Percentiles rank a stretch among this genome's conserved stretches.
These are phyloP conservation scores for Ilyonectria destructans DNA, from an alignment of 2,329 filamentous ascomycete genomes.

Conservation along the genomic window DNA sequence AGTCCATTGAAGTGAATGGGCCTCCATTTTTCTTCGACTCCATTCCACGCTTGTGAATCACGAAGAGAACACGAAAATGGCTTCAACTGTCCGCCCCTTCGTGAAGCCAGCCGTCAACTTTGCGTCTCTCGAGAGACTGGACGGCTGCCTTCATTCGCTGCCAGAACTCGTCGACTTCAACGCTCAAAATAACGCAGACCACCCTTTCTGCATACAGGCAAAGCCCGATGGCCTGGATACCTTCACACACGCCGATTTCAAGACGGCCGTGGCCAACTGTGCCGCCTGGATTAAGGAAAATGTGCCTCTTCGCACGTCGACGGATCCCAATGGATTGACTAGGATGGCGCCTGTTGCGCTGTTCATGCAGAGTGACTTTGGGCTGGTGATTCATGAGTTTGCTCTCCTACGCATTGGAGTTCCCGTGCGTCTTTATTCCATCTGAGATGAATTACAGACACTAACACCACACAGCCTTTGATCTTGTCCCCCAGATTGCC, in stretches of 20 bases:
- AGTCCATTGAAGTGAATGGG: constrained; percentile 6
- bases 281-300: constrained; percentile 39
- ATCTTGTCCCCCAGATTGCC: constrained; percentile 41
- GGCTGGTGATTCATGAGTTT: constrained; percentile 47
- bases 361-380: constrained; percentile 51
- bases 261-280: constrained; percentile 38
- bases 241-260: constrained; percentile 43
- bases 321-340: constrained; percentile 22
- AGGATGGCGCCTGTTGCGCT: constrained; percentile 46
- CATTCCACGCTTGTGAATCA: not conserved
- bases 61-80: constrained; percentile 19
- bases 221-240: constrained; percentile 33
- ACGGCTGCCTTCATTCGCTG: constrained; percentile 37
- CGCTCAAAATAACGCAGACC: constrained; percentile 45
- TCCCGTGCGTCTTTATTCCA: constrained; percentile 37
- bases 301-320: constrained; percentile 16
- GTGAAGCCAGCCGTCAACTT: constrained; percentile 37
- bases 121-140: constrained; percentile 33
- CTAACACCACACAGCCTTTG: constrained; percentile 30
- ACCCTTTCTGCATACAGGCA: constrained; percentile 48
- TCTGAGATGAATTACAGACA: not conserved
- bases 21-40: not conserved
- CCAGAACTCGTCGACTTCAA: constrained; percentile 51
- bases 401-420: constrained; percentile 46
- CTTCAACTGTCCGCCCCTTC: constrained; percentile 33